phyloP scores from a whole-genome alignment of 148 eudicot species.

The Drosera capensis region DNA sequence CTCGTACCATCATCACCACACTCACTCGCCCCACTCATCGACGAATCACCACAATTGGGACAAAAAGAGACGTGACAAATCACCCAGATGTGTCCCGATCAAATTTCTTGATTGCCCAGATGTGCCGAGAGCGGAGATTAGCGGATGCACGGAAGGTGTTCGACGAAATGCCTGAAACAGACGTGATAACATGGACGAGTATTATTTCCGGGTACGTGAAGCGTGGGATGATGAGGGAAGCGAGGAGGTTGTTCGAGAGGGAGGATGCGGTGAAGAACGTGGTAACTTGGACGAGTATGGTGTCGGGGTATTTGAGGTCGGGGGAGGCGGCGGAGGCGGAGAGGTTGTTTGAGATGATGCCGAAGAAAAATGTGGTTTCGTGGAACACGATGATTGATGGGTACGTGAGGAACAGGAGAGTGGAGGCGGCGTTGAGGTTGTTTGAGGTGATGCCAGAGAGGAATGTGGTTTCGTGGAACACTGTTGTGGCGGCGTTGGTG shows the following conservation, averaged over 20 bases:
- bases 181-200: conserved; percentile 20
- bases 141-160: conserved; percentile 21
- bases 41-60: no score
- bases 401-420: conserved; percentile 6
- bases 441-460: conserved; percentile 11
- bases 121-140: conserved; percentile 2
- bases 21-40: no score
- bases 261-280: conserved; percentile 23
- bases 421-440: conserved; percentile 9
- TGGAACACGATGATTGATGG: conserved; percentile 21
- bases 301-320: conserved; percentile 18
- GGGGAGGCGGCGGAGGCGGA: conserved; percentile 14
- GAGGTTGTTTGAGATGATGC: conserved; percentile 20
- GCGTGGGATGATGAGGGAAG: conserved; percentile 12
- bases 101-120: neutral
- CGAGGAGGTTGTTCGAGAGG: conserved; percentile 22
- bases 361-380: conserved; percentile 14
- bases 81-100: conserved; percentile 1
- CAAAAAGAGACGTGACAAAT: no score
- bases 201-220: conserved; percentile 16
- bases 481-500: conserved; percentile 7
- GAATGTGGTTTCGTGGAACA: conserved; percentile 15
- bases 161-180: conserved; percentile 19
- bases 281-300: conserved; percentile 31
- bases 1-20: no score